phyloP scores from a whole-genome alignment of 306 rosid species.

The Rosa persica region DNA sequence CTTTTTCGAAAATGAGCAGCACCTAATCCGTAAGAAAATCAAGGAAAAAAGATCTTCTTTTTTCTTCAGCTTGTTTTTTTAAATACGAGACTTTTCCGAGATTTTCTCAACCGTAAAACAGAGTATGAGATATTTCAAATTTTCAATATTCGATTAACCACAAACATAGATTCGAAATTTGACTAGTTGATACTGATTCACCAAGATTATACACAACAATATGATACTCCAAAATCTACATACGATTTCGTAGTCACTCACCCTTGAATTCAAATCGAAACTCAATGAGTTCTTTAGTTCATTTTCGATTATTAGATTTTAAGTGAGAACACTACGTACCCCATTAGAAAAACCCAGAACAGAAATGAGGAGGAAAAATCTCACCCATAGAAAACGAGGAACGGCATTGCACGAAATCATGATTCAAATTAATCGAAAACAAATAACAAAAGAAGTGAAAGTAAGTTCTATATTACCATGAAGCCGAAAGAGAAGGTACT shows the following conservation, averaged over 20 bases:
- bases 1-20: background rate
- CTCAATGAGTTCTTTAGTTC: no score
- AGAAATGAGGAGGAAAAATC: background rate
- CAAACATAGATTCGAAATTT: background rate
- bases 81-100: background rate
- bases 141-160: background rate
- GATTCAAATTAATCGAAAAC: background rate
- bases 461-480: conserved; percentile 22
- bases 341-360: background rate
- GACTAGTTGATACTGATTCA: background rate
- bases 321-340: background rate
- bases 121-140: background rate
- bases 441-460: background rate
- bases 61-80: background rate
- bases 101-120: conserved; percentile 6
- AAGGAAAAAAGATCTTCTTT: background rate
- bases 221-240: no score
- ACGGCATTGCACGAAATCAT: no score
- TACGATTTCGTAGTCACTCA: no score
- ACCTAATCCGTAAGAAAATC: background rate
- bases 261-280: no score
- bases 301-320: no score
- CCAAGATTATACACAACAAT: background rate
- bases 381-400: background rate
- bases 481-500: conserved; percentile 73